Conservation (phyloP, 345 rosid genomes). For the Euclidium syriacum region DNA sequence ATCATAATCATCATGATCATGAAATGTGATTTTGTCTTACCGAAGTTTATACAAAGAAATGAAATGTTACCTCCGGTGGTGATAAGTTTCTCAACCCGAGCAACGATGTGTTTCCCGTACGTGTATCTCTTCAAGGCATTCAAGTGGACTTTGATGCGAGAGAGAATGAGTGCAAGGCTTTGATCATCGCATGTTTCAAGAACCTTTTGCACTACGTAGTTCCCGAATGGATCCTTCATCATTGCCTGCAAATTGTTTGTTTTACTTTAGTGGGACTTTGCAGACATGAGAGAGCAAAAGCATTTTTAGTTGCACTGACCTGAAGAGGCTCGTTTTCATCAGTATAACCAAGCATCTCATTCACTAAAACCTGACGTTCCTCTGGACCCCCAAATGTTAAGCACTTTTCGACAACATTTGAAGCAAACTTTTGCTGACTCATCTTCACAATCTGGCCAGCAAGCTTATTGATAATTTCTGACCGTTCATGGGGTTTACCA, state of each 20-base stretch:
- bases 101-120: slow-evolving; percentile 92
- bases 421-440: slow-evolving; percentile 99
- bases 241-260: slow-evolving; percentile 54
- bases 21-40: background rate
- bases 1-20: background rate
- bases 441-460: slow-evolving; percentile 90
- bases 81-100: slow-evolving; percentile 93
- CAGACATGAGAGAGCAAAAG: background rate
- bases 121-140: slow-evolving; percentile 88
- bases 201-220: slow-evolving; percentile 95
- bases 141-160: slow-evolving; percentile 87
- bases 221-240: slow-evolving; percentile 99
- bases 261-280: background rate
- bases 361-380: slow-evolving; percentile 78
- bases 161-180: slow-evolving; percentile 72
- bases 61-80: slow-evolving; percentile 63
- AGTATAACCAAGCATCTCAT: slow-evolving; percentile 86
- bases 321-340: slow-evolving; percentile 97
- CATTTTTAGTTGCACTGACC: slow-evolving; percentile 39
- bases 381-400: slow-evolving; percentile 78
- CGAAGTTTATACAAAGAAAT: background rate
- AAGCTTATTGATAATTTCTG: slow-evolving; percentile 71
- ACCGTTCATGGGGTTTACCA: slow-evolving; percentile 72
- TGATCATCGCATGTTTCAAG: slow-evolving; percentile 89
- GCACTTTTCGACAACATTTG: slow-evolving; percentile 95